Evolutionary conservation across 495 filamentous ascomycete species (phyloP), one percentile per base, ranked within the genome.

Genomic region (Penicillium macrosclerotiorum): DNA sequence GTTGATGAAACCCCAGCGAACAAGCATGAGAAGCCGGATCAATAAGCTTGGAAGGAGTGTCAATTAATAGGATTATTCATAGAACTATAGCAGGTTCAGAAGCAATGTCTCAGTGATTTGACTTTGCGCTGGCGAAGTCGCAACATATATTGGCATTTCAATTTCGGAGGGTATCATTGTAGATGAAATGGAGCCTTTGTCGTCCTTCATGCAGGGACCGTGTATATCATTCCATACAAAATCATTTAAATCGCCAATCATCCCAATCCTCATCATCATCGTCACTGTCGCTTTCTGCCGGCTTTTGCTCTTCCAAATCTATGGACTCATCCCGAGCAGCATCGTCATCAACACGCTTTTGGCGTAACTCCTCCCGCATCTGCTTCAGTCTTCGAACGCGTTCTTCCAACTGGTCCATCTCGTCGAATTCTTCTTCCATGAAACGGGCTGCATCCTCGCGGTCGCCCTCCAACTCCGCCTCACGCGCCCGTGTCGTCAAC

Each of bases 341-440:
- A 19, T 59, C 49, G 23, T 69, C 70, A 20, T 55, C 60, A 6
- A 59, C 49, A 30, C 63, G 67, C 16, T 62, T 65, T 33, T 69
- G 60, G 58, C 77, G 82, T 34, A 86, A 52, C 33, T 75, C 68
- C 51, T 86, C 83, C 42, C 80, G 71, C 60, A 72, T 82, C 54
- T 91, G 86, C 56, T 90, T 86, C 48, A 98, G 64, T 55, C 75
- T 79, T 55, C 75, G 72, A 6, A 95, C 86, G 29, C 91, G 77
- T 52, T 82, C 81, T 65, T 96, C 93, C 34, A 96, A 76, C 42
- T 81, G 81, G 60, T 93, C 89, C 92, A 97, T 96, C 60, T 93
- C 84, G 40, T 95, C 93, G 61, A 97, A 89, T 63, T 98, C 93
- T 45, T 87, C 83, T 62, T 92, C 83, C 45, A 96, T 63, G 43